Evolutionary conservation across 2,329 filamentous ascomycete species (phyloP).

Genomic region (Alternaria atra): DNA sequence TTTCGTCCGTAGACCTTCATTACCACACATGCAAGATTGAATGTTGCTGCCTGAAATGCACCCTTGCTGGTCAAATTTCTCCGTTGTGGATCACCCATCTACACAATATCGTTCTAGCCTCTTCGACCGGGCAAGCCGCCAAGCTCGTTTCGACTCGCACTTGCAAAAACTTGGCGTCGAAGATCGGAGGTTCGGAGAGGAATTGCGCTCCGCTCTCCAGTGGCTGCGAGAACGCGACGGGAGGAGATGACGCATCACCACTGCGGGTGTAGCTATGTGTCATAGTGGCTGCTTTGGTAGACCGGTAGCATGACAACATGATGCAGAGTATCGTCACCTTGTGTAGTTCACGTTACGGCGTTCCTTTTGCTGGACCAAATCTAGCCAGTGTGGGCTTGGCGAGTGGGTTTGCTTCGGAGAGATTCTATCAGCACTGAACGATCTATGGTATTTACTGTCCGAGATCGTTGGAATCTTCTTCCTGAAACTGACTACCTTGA

Average conservation of each 20-base stretch:
- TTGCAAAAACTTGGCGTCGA: constrained; percentile 1
- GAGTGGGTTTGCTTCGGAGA: neutral
- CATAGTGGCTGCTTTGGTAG: neutral
- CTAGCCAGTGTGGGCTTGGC: neutral
- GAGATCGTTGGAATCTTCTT: neutral
- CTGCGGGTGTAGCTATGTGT: neutral
- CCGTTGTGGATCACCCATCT: neutral
- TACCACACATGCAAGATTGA: neutral
- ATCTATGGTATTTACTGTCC: neutral
- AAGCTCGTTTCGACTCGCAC: neutral
- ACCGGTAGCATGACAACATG: neutral
- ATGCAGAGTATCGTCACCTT: neutral
- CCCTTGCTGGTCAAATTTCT: neutral
- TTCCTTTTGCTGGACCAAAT: neutral
- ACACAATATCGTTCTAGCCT: neutral
- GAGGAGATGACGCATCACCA: neutral
- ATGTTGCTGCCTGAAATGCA: neutral
- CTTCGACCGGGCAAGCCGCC: neutral
- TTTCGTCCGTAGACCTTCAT: neutral
- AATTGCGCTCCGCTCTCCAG: constrained; percentile 2
- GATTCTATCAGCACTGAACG: neutral
- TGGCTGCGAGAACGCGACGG: constrained; percentile 9
- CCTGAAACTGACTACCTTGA: neutral
- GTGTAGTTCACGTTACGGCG: neutral
- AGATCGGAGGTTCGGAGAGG: constrained; percentile 8